Percentiles rank a stretch among this genome's conserved stretches.
Evolutionary conservation across 805 yeast species (phyloP).

Genomic region (Suhomyces tanzawaensis): DNA sequence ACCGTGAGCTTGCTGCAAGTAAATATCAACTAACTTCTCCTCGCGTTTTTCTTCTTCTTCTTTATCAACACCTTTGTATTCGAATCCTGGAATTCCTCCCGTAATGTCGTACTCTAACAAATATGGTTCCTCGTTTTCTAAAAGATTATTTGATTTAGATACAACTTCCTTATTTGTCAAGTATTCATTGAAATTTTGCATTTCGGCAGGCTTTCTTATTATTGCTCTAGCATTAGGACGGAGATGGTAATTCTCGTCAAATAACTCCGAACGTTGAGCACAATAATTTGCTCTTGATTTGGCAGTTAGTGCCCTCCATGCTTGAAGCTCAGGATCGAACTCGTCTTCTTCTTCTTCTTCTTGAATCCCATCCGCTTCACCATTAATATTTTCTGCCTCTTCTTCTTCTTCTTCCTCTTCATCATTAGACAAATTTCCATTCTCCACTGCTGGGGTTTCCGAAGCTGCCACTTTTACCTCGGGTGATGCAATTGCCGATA

Average conservation of each 20-base stretch:
- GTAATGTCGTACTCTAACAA: constrained; percentile 80
- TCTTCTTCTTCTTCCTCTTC: constrained; percentile 30
- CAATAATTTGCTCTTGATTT: constrained; percentile 76
- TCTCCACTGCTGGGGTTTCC: constrained; percentile 20
- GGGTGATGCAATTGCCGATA: constrained; percentile 13
- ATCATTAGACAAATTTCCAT: constrained; percentile 18
- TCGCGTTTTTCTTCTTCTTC: constrained; percentile 40
- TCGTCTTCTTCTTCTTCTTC: constrained; percentile 55
- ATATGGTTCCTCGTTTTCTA: constrained; percentile 60
- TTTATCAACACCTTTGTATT: constrained; percentile 50
- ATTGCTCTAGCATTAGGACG: constrained; percentile 70
- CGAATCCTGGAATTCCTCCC: constrained; percentile 73
- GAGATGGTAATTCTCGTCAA: constrained; percentile 53
- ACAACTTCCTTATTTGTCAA: constrained; percentile 38
- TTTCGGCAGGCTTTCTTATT: constrained; percentile 59
- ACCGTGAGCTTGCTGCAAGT: constrained; percentile 25
- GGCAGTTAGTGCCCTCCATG: constrained; percentile 84
- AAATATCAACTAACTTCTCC: constrained; percentile 33
- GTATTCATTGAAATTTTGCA: constrained; percentile 59
- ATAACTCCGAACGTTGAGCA: constrained; percentile 61
- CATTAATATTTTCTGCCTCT: constrained; percentile 31
- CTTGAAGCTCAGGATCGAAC: constrained; percentile 70
- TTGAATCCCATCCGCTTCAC: constrained; percentile 36
- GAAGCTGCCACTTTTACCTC: constrained; percentile 7
- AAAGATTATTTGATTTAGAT: constrained; percentile 41